phyloP scores from a whole-genome alignment of 1,284 basidiomycete genomes.

The Cutaneotrichosporon sp. region DNA sequence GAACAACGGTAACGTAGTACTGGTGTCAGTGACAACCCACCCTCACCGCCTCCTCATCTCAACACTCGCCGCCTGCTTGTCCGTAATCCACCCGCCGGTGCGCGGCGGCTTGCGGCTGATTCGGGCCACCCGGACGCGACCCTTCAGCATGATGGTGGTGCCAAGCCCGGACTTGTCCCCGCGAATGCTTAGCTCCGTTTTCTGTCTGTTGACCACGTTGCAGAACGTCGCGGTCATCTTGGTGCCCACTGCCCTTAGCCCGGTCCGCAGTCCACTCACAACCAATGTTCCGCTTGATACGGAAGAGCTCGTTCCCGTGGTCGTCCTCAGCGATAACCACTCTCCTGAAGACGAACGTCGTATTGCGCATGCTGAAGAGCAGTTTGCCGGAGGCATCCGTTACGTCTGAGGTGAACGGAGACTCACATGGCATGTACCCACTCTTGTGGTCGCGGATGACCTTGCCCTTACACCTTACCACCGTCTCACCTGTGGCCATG shows the following conservation, averaged over 20 bases:
- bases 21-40: constrained; percentile 13
- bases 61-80: constrained; percentile 46
- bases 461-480: constrained; percentile 43
- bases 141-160: constrained; percentile 38
- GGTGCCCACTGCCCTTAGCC: constrained; percentile 32
- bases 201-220: constrained; percentile 34
- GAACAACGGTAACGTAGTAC: constrained; percentile 53
- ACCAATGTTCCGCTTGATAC: constrained; percentile 36
- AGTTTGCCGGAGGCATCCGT: constrained; percentile 39
- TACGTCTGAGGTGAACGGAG: constrained; percentile 36
- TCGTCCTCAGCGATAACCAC: constrained; percentile 39
- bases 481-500: constrained; percentile 30
- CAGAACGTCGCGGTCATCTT: constrained; percentile 47
- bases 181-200: constrained; percentile 32
- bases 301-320: constrained; percentile 40
- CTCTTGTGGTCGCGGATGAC: constrained; percentile 48
- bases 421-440: constrained; percentile 11
- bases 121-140: constrained; percentile 41
- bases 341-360: constrained; percentile 39
- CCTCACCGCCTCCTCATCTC: background rate
- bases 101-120: constrained; percentile 44
- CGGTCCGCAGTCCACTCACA: constrained; percentile 30
- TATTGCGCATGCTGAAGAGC: constrained; percentile 44
- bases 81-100: constrained; percentile 37
- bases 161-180: constrained; percentile 50